These are phyloP conservation scores for Scedosporium boydii DNA, from an alignment of 2,329 filamentous ascomycete genomes.

Conservation along the genomic window DNA sequence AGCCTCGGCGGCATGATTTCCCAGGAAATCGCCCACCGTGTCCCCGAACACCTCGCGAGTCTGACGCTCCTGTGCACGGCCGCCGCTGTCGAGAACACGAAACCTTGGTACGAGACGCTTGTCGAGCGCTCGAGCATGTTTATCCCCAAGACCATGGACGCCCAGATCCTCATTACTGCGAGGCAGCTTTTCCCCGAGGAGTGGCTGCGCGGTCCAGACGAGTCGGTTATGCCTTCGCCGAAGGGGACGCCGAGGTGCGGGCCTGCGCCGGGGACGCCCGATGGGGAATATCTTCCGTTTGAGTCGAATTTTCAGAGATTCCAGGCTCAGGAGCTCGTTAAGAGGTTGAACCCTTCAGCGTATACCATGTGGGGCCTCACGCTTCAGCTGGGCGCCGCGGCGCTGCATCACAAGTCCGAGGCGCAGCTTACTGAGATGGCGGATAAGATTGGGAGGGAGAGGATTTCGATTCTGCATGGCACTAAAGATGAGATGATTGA, in stretches of 20 bases:
- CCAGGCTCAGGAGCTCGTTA: slow-evolving; percentile 67
- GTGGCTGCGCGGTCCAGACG: slow-evolving; percentile 57
- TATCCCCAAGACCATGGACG: slow-evolving; percentile 62
- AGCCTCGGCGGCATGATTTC: slow-evolving; percentile 90
- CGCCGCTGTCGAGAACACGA: slow-evolving; percentile 50
- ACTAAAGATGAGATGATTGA: slow-evolving; percentile 70
- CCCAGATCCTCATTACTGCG: slow-evolving; percentile 55
- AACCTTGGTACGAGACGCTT: slow-evolving; percentile 18
- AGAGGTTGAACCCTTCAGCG: slow-evolving; percentile 49
- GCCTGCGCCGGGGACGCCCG: slow-evolving; percentile 16
- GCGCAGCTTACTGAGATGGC: slow-evolving; percentile 49
- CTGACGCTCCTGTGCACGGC: slow-evolving; percentile 55
- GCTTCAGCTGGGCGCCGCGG: slow-evolving; percentile 68
- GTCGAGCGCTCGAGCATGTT: slow-evolving; percentile 48
- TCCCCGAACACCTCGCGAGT: slow-evolving; percentile 42
- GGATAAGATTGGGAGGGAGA: slow-evolving; percentile 58
- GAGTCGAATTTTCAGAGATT: slow-evolving; percentile 73
- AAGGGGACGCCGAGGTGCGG: slow-evolving; percentile 29
- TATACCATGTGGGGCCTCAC: slow-evolving; percentile 63
- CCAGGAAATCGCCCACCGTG: slow-evolving; percentile 61
- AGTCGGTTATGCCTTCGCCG: slow-evolving; percentile 36
- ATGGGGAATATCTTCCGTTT: slow-evolving; percentile 43
- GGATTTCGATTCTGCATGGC: slow-evolving; percentile 73
- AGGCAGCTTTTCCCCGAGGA: slow-evolving; percentile 53
- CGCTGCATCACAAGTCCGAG: slow-evolving; percentile 67